Evolutionary conservation across 2,329 filamentous ascomycete genomes (phyloP).

Genomic region (Phaeoacremonium minimum): DNA sequence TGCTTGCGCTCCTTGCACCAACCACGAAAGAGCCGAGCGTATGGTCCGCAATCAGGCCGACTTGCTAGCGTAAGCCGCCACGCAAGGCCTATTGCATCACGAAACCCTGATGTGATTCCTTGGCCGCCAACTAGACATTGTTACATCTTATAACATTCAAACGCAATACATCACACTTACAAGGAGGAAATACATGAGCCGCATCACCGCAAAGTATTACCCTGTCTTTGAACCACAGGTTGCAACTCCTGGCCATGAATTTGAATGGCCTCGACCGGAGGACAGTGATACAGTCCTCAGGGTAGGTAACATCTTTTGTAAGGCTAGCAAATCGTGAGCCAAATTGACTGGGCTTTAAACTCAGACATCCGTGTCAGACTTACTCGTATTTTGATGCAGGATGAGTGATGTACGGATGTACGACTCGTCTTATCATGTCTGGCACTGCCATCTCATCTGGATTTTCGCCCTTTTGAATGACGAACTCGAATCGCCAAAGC

Average conservation of each 20-base stretch:
- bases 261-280: slow-evolving; percentile 38
- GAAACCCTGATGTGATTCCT: slow-evolving; percentile 27
- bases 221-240: slow-evolving; percentile 36
- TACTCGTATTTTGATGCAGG: slow-evolving; percentile 11
- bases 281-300: slow-evolving; percentile 39
- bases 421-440: slow-evolving; percentile 16
- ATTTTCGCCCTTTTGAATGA: slow-evolving; percentile 24
- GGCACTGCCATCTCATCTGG: slow-evolving; percentile 18
- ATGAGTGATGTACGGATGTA: slow-evolving; percentile 22
- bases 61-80: slow-evolving; percentile 21
- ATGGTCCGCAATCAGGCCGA: not conserved
- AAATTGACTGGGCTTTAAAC: not conserved
- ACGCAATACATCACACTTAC: too few species aligned
- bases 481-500: slow-evolving; percentile 37
- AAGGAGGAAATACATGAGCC: slow-evolving; percentile 48
- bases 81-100: slow-evolving; percentile 25
- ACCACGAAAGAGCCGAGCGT: not conserved
- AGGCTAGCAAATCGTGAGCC: not conserved
- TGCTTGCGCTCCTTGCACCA: slow-evolving; percentile 5
- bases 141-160: too few species aligned
- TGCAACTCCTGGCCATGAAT: slow-evolving; percentile 39
- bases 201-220: slow-evolving; percentile 42
- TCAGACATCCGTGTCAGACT: not conserved
- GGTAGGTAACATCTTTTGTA: slow-evolving; percentile 20
- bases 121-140: slow-evolving; percentile 25